Base-by-base conservation (phyloP, 2,329 filamentous ascomycete species). In the Aspergillus pseudoviridinutans region DNA sequence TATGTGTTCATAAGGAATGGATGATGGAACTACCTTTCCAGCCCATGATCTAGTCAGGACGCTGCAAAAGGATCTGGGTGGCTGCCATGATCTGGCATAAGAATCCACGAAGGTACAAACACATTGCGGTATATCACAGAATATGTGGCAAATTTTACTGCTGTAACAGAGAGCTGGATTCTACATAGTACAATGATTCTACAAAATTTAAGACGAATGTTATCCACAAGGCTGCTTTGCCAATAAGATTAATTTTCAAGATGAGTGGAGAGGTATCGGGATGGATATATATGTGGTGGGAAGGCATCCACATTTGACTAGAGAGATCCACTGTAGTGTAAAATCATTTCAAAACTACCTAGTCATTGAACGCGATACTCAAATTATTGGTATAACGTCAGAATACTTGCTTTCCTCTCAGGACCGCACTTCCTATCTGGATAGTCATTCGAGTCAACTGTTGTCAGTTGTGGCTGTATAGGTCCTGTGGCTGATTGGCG, bases 1-100 rank as follows among this genome's bases (percentile, higher is more conserved):
- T 10, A n/a, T 47, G 29, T 59, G 51, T 50, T 41, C 55, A 42
- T 60, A 51, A 58, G 12, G 14, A 17, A 2, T 17, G 32, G 32
- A 35, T 35, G 32, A 17, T 35, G 12, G 14, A 7, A 38, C 5
- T 38, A 17, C 32, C 5, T 38, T 17, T 17, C 5, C 32, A 17
- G 14, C 32, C 32, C 3, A 17, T 17, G 6, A 3, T 35, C 14
- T 35, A 7, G 32, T 17, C 14, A 35, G 14, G 32, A 2, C 14
- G 32, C 32, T 35, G 32, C 32, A 35, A 35, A 35, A 35, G 14
- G 14, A 35, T 35, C 4, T 35, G 1, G 4, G 3, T 6, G 14
- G 12, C 32, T 35, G 32, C 32, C 32, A 35, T 35, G 32, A 35
- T 35, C 14, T 35, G 14, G 32, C 32, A 35, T 35, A 3, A 32